phyloP scores from a whole-genome alignment of 495 filamentous ascomycete species.

The Wilcoxina mikolae region DNA sequence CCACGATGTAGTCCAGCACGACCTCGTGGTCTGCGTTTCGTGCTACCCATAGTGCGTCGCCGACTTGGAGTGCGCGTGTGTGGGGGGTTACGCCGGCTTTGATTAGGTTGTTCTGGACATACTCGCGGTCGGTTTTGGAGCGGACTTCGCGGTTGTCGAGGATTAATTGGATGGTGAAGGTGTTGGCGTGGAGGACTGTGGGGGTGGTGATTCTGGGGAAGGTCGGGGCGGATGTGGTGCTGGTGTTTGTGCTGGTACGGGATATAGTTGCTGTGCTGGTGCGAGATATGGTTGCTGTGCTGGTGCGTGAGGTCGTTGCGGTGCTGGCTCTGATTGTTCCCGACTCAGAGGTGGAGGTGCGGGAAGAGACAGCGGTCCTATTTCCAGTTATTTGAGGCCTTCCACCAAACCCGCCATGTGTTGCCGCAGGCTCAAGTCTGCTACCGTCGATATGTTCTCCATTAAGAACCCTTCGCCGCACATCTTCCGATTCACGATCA shows the following conservation, averaged over 20 bases:
- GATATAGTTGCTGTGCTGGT: not conserved
- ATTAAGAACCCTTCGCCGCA: not conserved
- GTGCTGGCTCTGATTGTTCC: too few relatives aligned
- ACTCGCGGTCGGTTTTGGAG: slow-evolving; percentile 60
- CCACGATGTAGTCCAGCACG: slow-evolving; percentile 67
- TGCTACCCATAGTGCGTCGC: slow-evolving; percentile 71
- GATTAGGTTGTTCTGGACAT: slow-evolving; percentile 58
- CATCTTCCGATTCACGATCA: slow-evolving; percentile 13
- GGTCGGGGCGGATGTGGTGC: not conserved
- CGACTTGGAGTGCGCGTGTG: slow-evolving; percentile 53
- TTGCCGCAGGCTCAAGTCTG: not conserved
- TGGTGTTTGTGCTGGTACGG: not conserved
- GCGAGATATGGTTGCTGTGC: too few relatives aligned
- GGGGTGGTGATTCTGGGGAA: not conserved
- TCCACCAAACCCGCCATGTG: not conserved
- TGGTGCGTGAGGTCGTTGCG: too few relatives aligned
- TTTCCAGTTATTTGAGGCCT: too few relatives aligned
- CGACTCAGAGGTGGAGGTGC: too few relatives aligned
- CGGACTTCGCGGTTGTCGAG: slow-evolving; percentile 67
- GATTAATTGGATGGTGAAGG: slow-evolving; percentile 59
- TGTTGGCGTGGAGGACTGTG: slow-evolving; percentile 7
- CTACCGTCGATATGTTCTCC: slow-evolving; percentile 1
- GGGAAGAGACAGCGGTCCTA: too few relatives aligned
- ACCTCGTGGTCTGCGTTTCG: slow-evolving; percentile 56
- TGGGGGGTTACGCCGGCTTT: slow-evolving; percentile 50